Evolutionary conservation across 768 basidiomycete genomes (phyloP), one percentile per base, ranked within the genome.

Genomic region (Mycena rosella): DNA sequence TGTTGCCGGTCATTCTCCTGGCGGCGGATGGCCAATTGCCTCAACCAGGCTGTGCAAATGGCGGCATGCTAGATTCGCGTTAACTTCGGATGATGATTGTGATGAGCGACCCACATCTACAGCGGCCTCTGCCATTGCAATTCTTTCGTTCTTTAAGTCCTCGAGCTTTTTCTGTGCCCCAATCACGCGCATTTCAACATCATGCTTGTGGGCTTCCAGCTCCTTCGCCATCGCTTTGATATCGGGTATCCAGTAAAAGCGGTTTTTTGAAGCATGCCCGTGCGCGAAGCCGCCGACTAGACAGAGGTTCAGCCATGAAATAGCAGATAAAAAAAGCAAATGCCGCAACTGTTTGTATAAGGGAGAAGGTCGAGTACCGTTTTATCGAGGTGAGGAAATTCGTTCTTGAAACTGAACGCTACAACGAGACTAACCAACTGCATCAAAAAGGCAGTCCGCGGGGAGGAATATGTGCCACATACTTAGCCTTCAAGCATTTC

Each of bases 201-300:
- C 70, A 18, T 74, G 67, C 24, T 75, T 60, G 17, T 72, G 67
- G 0, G 2, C 60, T 0, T 29, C 73, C 20, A 77, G 68, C 26
- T 58, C 61, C 17, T 26, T 13, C 5, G 71, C 67, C 60, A 80
- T 76, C 3, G 68, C 45, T 8, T 71, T 49, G 22, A 83, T 73
- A 55, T 82, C 82, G 3, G 47, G 34, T 22, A 69, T 70, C 81
- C 80, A 82, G 67, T 77, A 82, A 52, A 74, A 82, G 40, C 72
- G 72, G 57, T 77, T 80, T 3, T 27, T 60, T 11, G 74, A 75
- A 9, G 69, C 51, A 52, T 74, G 66, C 1, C 75, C 75, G 63
- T 77, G 75, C 3, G 74, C 32, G 74, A 77, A 76, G 14, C 75
- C 77, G 27, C 77, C 75, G 32, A 76, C 80, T 81, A 63, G 18